Base-by-base conservation (phyloP, 2,329 filamentous ascomycete species). In the Fusarium scirpi region DNA sequence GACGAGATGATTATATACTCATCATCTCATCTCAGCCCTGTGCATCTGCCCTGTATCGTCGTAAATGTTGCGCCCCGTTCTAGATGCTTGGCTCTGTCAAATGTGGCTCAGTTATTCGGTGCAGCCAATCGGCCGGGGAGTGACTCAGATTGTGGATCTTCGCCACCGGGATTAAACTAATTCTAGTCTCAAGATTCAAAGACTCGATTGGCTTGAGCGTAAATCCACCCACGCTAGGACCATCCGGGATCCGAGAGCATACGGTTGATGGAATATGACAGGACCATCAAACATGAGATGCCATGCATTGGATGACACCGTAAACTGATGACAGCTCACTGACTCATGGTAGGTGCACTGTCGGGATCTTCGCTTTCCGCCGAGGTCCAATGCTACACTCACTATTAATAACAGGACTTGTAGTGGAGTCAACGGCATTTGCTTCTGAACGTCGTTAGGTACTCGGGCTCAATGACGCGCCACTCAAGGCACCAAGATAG, bases 91-190 rank as follows among this genome's bases (percentile, higher is more conserved):
- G 22, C 18, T n/a, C 45, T 16, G 8, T 41, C 34, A 20, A 43
- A 8, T 15, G 49, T 53, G 49, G 62, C 49, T 27, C 27, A 56
- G 13, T 44, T 56, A 51, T 67, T 51, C 56, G 56, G 38, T 7
- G 27, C 4, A 67, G 44, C 62, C 62, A 67, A 67, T 67, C 49
- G 57, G 45, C 20, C 13, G 16, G 8, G 20, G 2, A 18, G 13
- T 67, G 65, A 67, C 24, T 67, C 65, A 58, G 22, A 57, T 27
- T 15, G n/a, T 20, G 18, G 27, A 24, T 29, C 10, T 18, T 54
- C 8, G 63, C 65, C 63, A 67, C 57, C 8, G 34, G 10, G 3
- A 20, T 49, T n/a, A 30, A 15, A 16, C 55, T 20, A 11, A 11
- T 67, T 45, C 3, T 3, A 20, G 45, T 24, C 16, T 24, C 13